These are phyloP conservation scores for Catunica adiposa DNA, from an alignment of 2,329 filamentous ascomycete species.

Conservation along the genomic window DNA sequence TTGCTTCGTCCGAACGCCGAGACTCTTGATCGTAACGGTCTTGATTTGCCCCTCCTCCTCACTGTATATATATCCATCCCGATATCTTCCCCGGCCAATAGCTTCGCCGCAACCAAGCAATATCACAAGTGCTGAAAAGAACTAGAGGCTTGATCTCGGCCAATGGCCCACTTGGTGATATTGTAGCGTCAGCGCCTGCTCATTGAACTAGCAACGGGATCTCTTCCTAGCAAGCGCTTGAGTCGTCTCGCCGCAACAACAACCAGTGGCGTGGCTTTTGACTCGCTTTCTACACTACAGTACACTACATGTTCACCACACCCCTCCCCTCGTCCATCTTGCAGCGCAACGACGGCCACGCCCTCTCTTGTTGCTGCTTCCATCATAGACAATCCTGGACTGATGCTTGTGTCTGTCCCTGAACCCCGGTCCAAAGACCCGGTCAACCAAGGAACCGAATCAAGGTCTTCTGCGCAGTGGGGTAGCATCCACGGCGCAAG, in stretches of 20 bases:
- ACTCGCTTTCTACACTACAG: not conserved
- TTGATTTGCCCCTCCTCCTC: not conserved
- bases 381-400: not conserved
- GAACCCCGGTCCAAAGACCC: not conserved
- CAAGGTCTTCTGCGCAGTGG: slow-evolving; percentile 11
- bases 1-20: not conserved
- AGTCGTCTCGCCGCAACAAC: not conserved
- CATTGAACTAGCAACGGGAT: not conserved
- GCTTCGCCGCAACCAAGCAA: not conserved
- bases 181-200: not conserved
- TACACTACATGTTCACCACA: not conserved
- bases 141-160: not conserved
- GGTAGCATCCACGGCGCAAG: slow-evolving; percentile 10
- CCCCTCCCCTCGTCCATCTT: not conserved
- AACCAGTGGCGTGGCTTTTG: not conserved
- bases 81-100: not conserved
- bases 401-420: not conserved
- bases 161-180: not conserved
- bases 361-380: not conserved
- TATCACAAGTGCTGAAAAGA: not conserved
- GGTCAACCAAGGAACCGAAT: slow-evolving; percentile 10
- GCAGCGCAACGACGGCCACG: not conserved
- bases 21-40: not conserved
- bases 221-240: not conserved
- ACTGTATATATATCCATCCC: no score